A percentile compares a stretch with the other conserved stretches of the same genome.
Evolutionary conservation across 768 basidiomycete species (phyloP).

Genomic region (Hirschioporus abietinus): DNA sequence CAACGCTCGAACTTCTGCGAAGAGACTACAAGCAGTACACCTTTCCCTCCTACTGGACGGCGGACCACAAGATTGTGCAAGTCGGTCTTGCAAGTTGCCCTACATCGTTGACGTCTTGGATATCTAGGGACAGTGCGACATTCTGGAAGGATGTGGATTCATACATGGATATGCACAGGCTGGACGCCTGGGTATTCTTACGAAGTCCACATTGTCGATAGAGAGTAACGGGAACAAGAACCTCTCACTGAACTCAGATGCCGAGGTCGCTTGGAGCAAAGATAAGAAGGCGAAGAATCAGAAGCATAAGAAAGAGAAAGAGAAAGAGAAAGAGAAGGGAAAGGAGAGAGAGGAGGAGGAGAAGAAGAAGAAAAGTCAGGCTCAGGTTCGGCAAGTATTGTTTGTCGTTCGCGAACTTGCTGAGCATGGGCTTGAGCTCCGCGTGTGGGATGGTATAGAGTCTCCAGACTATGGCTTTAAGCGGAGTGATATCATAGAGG

Average conservation of each 20-base stretch:
- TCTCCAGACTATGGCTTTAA: constrained; percentile 29
- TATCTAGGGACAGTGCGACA: constrained; percentile 32
- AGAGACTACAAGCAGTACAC: constrained; percentile 95
- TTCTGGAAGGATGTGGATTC: constrained; percentile 34
- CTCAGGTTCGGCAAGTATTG: constrained; percentile 13
- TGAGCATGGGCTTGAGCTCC: constrained; percentile 9
- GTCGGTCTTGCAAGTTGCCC: constrained; percentile 85
- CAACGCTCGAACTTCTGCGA: constrained; percentile 71
- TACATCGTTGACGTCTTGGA: constrained; percentile 53
- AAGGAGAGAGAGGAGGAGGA: constrained; percentile 31
- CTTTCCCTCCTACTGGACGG: constrained; percentile 39
- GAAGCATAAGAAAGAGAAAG: too few relatives aligned
- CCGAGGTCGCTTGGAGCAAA: too few relatives aligned
- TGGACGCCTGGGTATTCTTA: constrained; percentile 79
- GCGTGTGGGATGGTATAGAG: constrained; percentile 14
- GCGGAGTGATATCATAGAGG: background rate
- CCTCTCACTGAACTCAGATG: too few relatives aligned
- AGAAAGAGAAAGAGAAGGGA: constrained; percentile 11
- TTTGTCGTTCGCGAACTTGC: constrained; percentile 11
- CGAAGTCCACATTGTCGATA: too few relatives aligned
- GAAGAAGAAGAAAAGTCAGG: constrained; percentile 24
- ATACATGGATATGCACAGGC: constrained; percentile 62
- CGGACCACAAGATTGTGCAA: constrained; percentile 36
- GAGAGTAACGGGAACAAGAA: too few relatives aligned
- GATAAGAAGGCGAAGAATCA: too few relatives aligned